Conservation (phyloP, 2,329 filamentous ascomycete genomes). For the Ophiostoma sp. region DNA sequence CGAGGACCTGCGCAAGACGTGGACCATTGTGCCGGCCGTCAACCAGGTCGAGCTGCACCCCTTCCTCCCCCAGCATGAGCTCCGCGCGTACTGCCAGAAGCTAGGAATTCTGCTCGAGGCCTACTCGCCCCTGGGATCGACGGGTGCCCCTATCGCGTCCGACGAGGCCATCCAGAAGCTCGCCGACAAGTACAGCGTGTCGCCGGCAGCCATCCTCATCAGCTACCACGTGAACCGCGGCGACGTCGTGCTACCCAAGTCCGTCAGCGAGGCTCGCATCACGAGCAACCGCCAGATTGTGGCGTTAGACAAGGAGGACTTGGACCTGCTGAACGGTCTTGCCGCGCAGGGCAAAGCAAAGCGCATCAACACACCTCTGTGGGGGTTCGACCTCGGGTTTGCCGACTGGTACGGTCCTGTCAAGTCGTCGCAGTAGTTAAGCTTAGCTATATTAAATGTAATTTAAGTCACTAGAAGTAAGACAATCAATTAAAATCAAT, state of each 20-base stretch:
- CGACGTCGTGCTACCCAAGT: constrained; percentile 65
- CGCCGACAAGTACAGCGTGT: constrained; percentile 52
- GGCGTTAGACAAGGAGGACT: constrained; percentile 3
- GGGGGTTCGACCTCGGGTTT: constrained; percentile 20
- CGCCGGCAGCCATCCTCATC: constrained; percentile 56
- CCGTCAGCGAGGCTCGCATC: constrained; percentile 60
- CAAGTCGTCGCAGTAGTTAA: background rate
- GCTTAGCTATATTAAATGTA: too few relatives aligned
- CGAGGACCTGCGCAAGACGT: constrained; percentile 45
- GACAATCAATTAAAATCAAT: too few relatives aligned
- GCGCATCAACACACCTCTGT: constrained; percentile 18
- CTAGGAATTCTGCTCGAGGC: constrained; percentile 48
- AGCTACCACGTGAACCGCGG: constrained; percentile 62
- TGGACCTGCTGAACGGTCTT: constrained; percentile 14
- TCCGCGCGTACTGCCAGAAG: constrained; percentile 49
- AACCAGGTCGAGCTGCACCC: constrained; percentile 50
- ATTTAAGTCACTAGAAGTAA: too few relatives aligned
- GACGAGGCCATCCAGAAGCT: constrained; percentile 55
- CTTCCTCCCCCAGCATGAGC: constrained; percentile 43
- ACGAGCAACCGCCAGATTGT: constrained; percentile 53
- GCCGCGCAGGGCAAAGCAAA: constrained; percentile 20
- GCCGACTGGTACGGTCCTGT: constrained; percentile 22
- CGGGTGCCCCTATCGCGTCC: constrained; percentile 43
- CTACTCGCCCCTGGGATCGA: constrained; percentile 38
- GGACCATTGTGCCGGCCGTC: constrained; percentile 44